Percentiles rank a stretch among this genome's conserved stretches.
phyloP scores from a whole-genome alignment of 2,329 filamentous ascomycete genomes.

The Fusarium setosum region DNA sequence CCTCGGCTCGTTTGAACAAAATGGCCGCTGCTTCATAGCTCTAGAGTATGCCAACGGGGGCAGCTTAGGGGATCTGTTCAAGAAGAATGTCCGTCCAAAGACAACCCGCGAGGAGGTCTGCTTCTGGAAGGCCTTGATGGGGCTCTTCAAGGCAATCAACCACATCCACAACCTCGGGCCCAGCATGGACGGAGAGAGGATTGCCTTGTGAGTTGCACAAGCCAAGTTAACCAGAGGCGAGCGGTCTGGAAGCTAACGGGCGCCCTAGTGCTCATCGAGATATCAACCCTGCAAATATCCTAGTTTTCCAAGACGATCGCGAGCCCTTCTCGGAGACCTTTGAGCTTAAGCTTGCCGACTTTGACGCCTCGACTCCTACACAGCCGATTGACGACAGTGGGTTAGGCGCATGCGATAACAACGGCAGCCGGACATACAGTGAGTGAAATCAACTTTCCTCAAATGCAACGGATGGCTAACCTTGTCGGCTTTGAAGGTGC shows the following conservation, averaged over 20 bases:
- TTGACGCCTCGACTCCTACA: constrained; percentile 4
- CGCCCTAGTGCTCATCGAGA: constrained; percentile 21
- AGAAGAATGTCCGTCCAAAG: neutral
- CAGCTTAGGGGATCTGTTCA: constrained; percentile 11
- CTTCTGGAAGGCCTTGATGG: constrained; percentile 15
- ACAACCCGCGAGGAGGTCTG: neutral
- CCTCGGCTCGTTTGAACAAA: constrained; percentile 27
- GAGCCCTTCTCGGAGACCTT: neutral
- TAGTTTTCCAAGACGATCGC: constrained; percentile 1
- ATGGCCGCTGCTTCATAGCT: constrained; percentile 4
- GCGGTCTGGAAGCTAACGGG: neutral
- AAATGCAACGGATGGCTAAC: neutral
- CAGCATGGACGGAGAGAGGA: neutral
- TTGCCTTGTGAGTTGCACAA: constrained; percentile 3
- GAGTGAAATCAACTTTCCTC: neutral
- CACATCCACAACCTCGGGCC: constrained; percentile 13
- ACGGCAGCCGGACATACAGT: constrained; percentile 25
- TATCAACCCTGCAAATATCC: constrained; percentile 26
- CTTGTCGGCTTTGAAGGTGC: constrained; percentile 3
- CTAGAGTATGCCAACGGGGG: constrained; percentile 16
- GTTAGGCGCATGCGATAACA: neutral
- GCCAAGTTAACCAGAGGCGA: neutral
- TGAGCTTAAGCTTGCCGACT: constrained; percentile 24
- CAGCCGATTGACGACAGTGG: neutral
- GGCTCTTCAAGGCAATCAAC: neutral